These are phyloP conservation scores for Globisporangium nodosum DNA, from an alignment of 352 stramenopile genomes.

Conservation along the genomic window DNA sequence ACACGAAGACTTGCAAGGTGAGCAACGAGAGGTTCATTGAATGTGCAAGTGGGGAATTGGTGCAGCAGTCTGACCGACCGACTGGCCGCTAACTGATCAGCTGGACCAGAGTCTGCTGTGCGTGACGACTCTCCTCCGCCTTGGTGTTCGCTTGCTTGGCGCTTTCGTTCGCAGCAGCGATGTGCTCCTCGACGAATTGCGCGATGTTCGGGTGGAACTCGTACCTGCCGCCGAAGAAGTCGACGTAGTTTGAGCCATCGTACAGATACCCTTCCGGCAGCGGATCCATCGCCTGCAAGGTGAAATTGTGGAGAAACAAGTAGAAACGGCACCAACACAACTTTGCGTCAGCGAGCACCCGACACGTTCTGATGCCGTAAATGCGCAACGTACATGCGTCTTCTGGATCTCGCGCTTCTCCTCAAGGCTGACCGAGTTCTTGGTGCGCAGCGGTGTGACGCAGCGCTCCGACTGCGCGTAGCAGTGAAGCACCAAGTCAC, in stretches of 20 bases:
- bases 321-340: background rate
- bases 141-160: conserved; percentile 37
- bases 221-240: conserved; percentile 63
- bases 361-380: background rate
- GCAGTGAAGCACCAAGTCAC: conserved; percentile 49
- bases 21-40: background rate
- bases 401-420: conserved; percentile 70
- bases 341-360: background rate
- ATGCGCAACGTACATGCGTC: conserved; percentile 43
- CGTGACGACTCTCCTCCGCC: conserved; percentile 43
- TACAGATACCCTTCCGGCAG: conserved; percentile 69
- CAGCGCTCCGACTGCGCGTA: conserved; percentile 38
- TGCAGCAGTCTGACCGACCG: background rate
- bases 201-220: conserved; percentile 72
- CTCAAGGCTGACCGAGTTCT: conserved; percentile 34
- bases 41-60: background rate
- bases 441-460: conserved; percentile 32
- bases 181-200: conserved; percentile 59
- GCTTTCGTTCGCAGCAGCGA: conserved; percentile 37
- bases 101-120: conserved; percentile 36
- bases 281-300: conserved; percentile 45
- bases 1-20: no score
- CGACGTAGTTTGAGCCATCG: conserved; percentile 67
- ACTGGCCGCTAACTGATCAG: conserved; percentile 7
- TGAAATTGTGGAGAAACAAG: background rate